Conservation (phyloP, 2,329 filamentous ascomycete genomes). For the Trichoderma atroviride region DNA sequence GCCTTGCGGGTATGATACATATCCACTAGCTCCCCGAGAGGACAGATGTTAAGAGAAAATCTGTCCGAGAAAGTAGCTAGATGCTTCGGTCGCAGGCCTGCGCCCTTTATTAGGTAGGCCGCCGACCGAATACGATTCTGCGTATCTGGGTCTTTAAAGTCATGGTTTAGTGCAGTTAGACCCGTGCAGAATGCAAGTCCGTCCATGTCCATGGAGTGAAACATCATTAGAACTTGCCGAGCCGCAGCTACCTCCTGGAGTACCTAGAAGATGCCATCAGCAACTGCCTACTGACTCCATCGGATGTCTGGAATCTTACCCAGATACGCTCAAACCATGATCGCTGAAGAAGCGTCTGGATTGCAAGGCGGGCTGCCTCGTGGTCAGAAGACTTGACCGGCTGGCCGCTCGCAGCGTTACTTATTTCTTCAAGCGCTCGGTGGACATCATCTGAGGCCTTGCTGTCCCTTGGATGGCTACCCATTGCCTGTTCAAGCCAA, state of each 20-base stretch:
- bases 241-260: slow-evolving; percentile 3
- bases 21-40: not conserved
- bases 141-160: not conserved
- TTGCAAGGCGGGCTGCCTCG: not conserved
- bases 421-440: not conserved
- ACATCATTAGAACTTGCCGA: not conserved
- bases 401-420: not conserved
- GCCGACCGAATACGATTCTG: not conserved
- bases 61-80: not conserved
- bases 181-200: not conserved
- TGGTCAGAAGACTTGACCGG: not conserved
- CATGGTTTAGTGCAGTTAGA: not conserved
- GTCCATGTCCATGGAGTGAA: not conserved
- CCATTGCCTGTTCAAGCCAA: not conserved
- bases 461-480: not conserved
- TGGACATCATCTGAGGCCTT: not conserved
- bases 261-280: not conserved
- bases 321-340: not conserved
- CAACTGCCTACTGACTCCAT: not conserved
- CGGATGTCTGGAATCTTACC: not conserved
- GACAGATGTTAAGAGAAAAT: not conserved
- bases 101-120: not conserved
- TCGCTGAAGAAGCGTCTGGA: not conserved
- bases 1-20: not conserved
- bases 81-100: not conserved